These are phyloP conservation scores for Xanthoconium separans DNA, from an alignment of 1,284 basidiomycete genomes.

Conservation along the genomic window DNA sequence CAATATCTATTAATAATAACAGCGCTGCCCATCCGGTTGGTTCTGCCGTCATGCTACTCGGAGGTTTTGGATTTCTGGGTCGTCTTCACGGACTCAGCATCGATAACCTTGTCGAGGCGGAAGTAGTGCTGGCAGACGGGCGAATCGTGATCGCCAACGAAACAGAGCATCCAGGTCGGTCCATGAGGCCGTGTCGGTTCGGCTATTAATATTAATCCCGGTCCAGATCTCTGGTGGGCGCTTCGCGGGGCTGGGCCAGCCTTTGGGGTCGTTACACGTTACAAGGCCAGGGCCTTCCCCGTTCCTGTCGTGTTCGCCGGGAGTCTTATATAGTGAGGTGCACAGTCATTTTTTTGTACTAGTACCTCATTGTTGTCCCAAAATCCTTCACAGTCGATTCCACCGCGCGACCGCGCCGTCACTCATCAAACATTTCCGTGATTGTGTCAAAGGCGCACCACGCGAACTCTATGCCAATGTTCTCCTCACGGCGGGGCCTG, in stretches of 20 bases:
- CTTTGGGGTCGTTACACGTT: conserved; percentile 84
- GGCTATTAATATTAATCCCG: neutral
- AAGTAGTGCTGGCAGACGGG: conserved; percentile 82
- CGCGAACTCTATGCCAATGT: conserved; percentile 87
- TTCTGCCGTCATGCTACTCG: conserved; percentile 81
- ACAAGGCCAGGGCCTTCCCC: conserved; percentile 83
- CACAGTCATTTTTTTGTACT: conserved; percentile 1
- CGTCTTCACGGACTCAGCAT: conserved; percentile 82
- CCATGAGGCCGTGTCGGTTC: neutral
- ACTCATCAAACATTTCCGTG: conserved; percentile 87
- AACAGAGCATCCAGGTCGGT: conserved; percentile 60
- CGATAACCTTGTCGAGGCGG: conserved; percentile 83
- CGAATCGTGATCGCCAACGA: conserved; percentile 70
- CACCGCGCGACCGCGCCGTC: conserved; percentile 81
- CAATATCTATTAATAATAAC: conserved; percentile 2
- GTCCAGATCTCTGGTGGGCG: conserved; percentile 84
- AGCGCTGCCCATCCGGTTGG: conserved; percentile 77
- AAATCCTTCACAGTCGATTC: conserved; percentile 61
- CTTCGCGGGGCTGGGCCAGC: conserved; percentile 82
- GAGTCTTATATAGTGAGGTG: conserved; percentile 80
- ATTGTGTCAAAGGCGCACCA: conserved; percentile 86
- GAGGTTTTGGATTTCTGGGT: conserved; percentile 88
- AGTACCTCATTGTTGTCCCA: neutral
- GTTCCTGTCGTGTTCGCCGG: conserved; percentile 88
- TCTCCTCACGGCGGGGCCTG: conserved; percentile 84